Base-by-base conservation (phyloP, 73 alveolate genomes). In the Blepharisma stoltei region DNA sequence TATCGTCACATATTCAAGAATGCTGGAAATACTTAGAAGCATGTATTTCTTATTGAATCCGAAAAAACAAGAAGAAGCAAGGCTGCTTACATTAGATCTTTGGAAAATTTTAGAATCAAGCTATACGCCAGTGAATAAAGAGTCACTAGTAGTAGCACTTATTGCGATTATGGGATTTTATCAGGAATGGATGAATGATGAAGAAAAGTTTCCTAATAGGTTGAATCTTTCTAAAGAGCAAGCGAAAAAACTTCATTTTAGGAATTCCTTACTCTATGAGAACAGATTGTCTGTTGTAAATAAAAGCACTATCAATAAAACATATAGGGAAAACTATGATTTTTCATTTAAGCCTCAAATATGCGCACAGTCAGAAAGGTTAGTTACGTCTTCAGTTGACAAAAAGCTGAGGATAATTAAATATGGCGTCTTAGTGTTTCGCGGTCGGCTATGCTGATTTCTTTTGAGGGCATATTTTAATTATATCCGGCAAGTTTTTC, bases 281-380 rank as follows among this genome's bases (percentile, higher is more conserved):
- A 60, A 60, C 46, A 1, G 73, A 0, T 14, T 9, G 2, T 60
- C 73, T 14, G 45, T 60, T 9, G 46, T 25, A 4, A 60, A 60
- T 25, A 52, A 52, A 52, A 52, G 66, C 66, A 52, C 66, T 14
- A 52, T 52, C 23, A 14, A 60, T 60, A 14, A 38, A 14, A 14
- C 73, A 60, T 20, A 8, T 18, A 60, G 23, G 14, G 14, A 11
- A 20, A 38, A 60, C 18, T 14, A 14, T 8, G 21, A 14, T 50
- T 38, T 38, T 14, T 20, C 73, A 20, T 60, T 60, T 60, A 14
- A n/a, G 18, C 73, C 73, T 18, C 46, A 60, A 60, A 20, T 32
- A 32, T 1, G 41, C 3, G 41, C 41, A 32, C 0, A 1, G 41
- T 32, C 41, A 1, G 41, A 32, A 32, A 32, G 41, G 41, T 32